These are phyloP conservation scores for Cryptococcus sp. DNA, from an alignment of 1,284 basidiomycete genomes.

Conservation along the genomic window DNA sequence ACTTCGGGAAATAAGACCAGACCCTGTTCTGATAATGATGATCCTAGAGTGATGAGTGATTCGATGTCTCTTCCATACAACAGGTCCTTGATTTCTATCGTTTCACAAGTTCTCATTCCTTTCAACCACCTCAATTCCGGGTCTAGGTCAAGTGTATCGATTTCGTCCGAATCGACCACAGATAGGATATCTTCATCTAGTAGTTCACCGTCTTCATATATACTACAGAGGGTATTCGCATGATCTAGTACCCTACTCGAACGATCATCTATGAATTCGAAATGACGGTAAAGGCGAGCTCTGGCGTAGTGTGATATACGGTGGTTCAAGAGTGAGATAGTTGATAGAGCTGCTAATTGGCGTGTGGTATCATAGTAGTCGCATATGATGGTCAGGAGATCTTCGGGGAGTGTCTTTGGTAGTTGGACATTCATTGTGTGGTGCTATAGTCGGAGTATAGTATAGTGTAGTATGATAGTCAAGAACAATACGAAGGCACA, in stretches of 20 bases:
- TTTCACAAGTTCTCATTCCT: neutral
- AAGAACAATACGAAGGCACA: too few relatives aligned
- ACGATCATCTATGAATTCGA: neutral
- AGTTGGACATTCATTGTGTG: too few relatives aligned
- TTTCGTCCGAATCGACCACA: neutral
- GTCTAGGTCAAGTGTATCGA: neutral
- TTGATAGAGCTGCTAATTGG: neutral
- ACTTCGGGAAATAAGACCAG: neutral
- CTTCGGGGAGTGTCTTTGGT: neutral
- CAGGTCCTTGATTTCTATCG: neutral
- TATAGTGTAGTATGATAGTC: too few relatives aligned
- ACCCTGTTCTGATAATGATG: neutral
- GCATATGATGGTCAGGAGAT: neutral
- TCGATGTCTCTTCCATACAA: neutral
- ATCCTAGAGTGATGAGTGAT: neutral
- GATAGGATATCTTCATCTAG: neutral
- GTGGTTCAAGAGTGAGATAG: neutral
- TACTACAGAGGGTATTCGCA: neutral
- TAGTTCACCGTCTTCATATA: neutral
- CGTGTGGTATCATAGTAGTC: neutral
- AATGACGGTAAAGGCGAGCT: neutral
- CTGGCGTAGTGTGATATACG: neutral
- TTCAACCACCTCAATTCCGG: neutral
- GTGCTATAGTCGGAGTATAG: too few relatives aligned
- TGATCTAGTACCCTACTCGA: neutral